Evolutionary conservation across 371 early-diverging fungal species (phyloP), one percentile per base, ranked within the genome.

Genomic region (Entomophthora muscae): DNA sequence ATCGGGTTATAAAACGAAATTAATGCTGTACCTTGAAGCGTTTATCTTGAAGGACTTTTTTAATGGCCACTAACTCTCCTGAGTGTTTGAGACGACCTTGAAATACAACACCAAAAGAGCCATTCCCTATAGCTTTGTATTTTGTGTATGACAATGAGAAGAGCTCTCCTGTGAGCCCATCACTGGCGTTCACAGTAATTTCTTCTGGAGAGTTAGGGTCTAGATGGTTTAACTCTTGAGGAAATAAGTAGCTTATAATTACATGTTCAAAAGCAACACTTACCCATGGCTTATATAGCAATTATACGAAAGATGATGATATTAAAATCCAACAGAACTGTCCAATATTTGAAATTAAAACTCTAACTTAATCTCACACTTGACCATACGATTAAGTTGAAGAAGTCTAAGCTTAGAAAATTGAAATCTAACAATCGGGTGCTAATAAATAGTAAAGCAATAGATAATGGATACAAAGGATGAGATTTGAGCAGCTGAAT

Each of bases 31-130:
- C 89, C 85, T 95, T 95, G 80, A 91, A 96, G 30, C 95, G 83
- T 77, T 83, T 89, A 73, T 96, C 97, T 78, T 95, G 97, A 31
- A 92, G 74, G 2, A 96, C 97, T 74, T 92, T 74, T n/a, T 96
- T 96, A 62, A 96, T 91, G 64, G 97, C 97, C 12, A 83, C 83
- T 52, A 78, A 78, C 68, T 93, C 91, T 51, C 81, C 79, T 51
- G 82, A 76, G 62, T 82, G 79, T 23, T 87, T 74, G n/a, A 93
- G 73, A 71, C 89, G 86, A 31, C 94, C 97, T 76, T 91, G 91
- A 71, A 88, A 93, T 13, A 96, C 97, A 12, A 95, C 95, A 52
- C 97, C 97, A 74, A 96, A 96, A 26, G 93, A 90, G 13, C 97
- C 97, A 70, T 92, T 93, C 57, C 97, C 97, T 51, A 92, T 79